A percentile compares a stretch with the other conserved stretches of the same genome.
These are phyloP conservation scores for Microcyclospora tardicrescens DNA, from an alignment of 2,329 filamentous ascomycete species.

Conservation along the genomic window DNA sequence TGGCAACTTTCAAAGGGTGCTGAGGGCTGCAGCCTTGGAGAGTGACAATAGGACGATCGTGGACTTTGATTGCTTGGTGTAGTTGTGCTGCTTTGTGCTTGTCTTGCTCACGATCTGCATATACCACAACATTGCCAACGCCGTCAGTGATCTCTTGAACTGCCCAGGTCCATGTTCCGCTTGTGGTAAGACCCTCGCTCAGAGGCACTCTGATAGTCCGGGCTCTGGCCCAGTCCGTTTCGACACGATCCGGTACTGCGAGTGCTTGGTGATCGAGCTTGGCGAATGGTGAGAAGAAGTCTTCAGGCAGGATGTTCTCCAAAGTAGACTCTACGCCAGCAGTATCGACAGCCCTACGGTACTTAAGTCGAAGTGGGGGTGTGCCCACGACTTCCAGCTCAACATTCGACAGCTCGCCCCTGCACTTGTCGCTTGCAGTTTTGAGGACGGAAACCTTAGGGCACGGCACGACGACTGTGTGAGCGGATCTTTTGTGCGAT, in stretches of 20 bases:
- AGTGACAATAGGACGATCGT: slow-evolving; percentile 66
- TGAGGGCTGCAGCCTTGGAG: slow-evolving; percentile 66
- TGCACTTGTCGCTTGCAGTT: slow-evolving; percentile 57
- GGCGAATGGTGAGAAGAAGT: slow-evolving; percentile 65
- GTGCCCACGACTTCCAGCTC: slow-evolving; percentile 75
- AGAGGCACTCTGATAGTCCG: slow-evolving; percentile 67
- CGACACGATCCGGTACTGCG: slow-evolving; percentile 45
- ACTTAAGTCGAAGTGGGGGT: slow-evolving; percentile 82
- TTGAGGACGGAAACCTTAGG: slow-evolving; percentile 63
- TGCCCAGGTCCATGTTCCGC: slow-evolving; percentile 77
- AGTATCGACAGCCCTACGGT: slow-evolving; percentile 75
- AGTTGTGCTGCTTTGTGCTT: slow-evolving; percentile 40
- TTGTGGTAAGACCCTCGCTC: slow-evolving; percentile 73
- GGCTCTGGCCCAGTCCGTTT: slow-evolving; percentile 68
- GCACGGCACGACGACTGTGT: slow-evolving; percentile 75
- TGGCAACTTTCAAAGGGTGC: slow-evolving; percentile 70
- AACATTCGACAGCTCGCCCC: slow-evolving; percentile 76
- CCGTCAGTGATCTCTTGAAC: slow-evolving; percentile 88
- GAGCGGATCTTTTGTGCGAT: slow-evolving; percentile 47
- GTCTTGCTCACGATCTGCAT: slow-evolving; percentile 53
- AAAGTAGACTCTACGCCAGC: slow-evolving; percentile 77
- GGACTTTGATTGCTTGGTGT: slow-evolving; percentile 68
- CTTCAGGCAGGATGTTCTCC: slow-evolving; percentile 85
- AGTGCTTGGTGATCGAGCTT: slow-evolving; percentile 43
- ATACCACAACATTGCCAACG: slow-evolving; percentile 74